Evolutionary conservation across 768 basidiomycete species (phyloP).

Genomic region (Tricholoma furcatifolium): DNA sequence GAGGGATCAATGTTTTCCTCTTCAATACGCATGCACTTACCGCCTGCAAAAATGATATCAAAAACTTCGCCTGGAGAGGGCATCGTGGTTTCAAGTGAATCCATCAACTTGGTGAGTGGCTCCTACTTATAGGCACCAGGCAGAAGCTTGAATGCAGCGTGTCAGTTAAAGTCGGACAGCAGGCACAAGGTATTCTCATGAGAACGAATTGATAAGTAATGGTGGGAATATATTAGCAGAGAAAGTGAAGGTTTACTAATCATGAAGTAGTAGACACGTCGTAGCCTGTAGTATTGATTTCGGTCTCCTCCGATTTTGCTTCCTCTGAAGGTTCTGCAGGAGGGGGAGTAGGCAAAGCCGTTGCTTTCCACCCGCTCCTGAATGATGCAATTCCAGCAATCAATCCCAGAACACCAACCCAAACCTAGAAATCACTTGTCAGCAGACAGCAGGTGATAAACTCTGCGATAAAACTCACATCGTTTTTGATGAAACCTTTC

Average conservation of each 20-base stretch:
- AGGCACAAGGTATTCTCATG: too few relatives aligned
- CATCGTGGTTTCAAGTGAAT: not conserved
- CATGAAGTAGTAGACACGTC: conserved; percentile 18
- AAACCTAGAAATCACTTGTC: conserved; percentile 26
- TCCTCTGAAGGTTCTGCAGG: conserved; percentile 21
- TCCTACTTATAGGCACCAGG: not conserved
- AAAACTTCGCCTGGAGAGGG: conserved; percentile 19
- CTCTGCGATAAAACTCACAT: conserved; percentile 39
- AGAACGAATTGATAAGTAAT: too few relatives aligned
- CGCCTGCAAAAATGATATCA: conserved; percentile 60
- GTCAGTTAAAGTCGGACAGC: too few relatives aligned
- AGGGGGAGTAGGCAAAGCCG: conserved; percentile 41
- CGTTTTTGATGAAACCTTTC: conserved; percentile 63
- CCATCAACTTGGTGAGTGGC: not conserved
- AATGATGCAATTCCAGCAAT: conserved; percentile 61
- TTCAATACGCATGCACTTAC: conserved; percentile 26
- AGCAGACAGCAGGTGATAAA: not conserved
- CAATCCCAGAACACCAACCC: conserved; percentile 41
- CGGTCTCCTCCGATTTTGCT: conserved; percentile 4
- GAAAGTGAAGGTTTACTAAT: too few relatives aligned
- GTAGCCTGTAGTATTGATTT: conserved; percentile 21
- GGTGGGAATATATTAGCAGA: too few relatives aligned
- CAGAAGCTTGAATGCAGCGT: too few relatives aligned
- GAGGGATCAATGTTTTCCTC: not conserved
- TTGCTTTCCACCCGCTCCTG: conserved; percentile 71